These are phyloP conservation scores for Hypoxylon lienhwacheense DNA, from an alignment of 495 filamentous ascomycete genomes.

Conservation along the genomic window DNA sequence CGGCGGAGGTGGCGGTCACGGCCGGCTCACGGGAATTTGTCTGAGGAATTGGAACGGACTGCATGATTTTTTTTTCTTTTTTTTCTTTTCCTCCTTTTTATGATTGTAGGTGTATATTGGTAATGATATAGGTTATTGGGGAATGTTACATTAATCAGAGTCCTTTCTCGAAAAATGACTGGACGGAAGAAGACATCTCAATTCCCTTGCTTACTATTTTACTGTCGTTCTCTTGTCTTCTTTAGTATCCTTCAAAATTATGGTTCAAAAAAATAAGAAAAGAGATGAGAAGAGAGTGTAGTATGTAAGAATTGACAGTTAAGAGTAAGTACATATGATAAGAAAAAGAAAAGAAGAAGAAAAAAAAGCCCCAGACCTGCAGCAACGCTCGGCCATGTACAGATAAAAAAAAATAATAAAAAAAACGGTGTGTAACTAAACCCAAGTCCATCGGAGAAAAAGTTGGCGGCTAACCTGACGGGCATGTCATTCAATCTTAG, in stretches of 20 bases:
- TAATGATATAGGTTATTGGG: too few relatives aligned
- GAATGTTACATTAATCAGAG: conserved; percentile 29
- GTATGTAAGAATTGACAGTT: not conserved
- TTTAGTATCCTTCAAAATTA: conserved; percentile 11
- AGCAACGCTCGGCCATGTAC: conserved; percentile 28
- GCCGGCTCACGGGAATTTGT: conserved; percentile 22
- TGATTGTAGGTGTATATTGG: not conserved
- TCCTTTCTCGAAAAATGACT: conserved; percentile 23
- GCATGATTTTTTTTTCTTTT: too few relatives aligned
- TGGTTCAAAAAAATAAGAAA: conserved; percentile 10
- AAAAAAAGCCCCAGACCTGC: conserved; percentile 6
- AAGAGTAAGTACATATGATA: not conserved
- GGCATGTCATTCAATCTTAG: not conserved
- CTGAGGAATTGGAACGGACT: conserved; percentile 27
- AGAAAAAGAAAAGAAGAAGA: conserved; percentile 8
- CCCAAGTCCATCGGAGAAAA: conserved; percentile 17
- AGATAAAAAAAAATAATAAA: too few relatives aligned
- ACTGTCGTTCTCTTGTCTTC: not conserved
- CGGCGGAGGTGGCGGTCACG: conserved; percentile 14
- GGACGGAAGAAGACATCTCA: conserved; percentile 32
- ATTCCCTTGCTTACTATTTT: conserved; percentile 30
- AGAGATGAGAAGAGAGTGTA: conserved; percentile 8
- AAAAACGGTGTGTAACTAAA: conserved; percentile 22
- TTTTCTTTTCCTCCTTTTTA: too few relatives aligned
- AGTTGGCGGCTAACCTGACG: conserved; percentile 29